Evolutionary conservation across 176 grass and related monocot species (phyloP).

Genomic region (Oryza meyeriana): DNA sequence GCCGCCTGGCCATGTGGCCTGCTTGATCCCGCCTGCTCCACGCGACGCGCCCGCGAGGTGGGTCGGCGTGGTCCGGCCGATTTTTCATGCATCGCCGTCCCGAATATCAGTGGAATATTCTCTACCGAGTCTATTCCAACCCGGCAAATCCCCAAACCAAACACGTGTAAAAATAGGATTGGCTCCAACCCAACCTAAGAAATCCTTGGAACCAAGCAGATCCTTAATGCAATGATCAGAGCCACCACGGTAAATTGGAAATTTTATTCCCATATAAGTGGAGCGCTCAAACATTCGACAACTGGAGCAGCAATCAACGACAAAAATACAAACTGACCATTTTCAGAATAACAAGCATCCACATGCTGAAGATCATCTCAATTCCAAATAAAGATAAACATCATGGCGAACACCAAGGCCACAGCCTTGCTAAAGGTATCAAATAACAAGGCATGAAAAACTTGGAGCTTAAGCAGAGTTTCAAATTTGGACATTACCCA

Average conservation of each 20-base stretch:
- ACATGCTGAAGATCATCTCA: slow-evolving; percentile 11
- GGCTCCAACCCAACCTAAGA: too few species aligned
- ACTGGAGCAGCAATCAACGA: neutral
- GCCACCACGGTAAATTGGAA: neutral
- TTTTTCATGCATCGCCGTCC: too few species aligned
- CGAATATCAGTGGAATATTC: too few species aligned
- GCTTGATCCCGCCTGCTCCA: too few species aligned
- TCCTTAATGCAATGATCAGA: too few species aligned
- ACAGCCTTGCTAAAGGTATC: neutral
- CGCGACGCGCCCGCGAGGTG: too few species aligned
- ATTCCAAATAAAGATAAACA: slow-evolving; percentile 15
- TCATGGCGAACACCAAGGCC: neutral
- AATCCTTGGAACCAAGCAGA: too few species aligned
- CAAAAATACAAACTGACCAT: neutral
- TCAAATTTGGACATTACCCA: neutral
- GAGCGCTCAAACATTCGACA: neutral
- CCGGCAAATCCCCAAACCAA: too few species aligned
- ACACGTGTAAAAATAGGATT: too few species aligned
- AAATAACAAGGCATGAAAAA: slow-evolving; percentile 12
- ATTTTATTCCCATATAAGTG: neutral
- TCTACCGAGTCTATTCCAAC: too few species aligned
- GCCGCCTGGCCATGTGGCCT: too few species aligned
- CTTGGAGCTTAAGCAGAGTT: slow-evolving; percentile 15
- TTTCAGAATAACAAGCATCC: neutral
- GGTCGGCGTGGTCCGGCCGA: too few species aligned